phyloP scores from a whole-genome alignment of 2,329 filamentous ascomycete genomes.

The Pseudogymnoascus sp. region DNA sequence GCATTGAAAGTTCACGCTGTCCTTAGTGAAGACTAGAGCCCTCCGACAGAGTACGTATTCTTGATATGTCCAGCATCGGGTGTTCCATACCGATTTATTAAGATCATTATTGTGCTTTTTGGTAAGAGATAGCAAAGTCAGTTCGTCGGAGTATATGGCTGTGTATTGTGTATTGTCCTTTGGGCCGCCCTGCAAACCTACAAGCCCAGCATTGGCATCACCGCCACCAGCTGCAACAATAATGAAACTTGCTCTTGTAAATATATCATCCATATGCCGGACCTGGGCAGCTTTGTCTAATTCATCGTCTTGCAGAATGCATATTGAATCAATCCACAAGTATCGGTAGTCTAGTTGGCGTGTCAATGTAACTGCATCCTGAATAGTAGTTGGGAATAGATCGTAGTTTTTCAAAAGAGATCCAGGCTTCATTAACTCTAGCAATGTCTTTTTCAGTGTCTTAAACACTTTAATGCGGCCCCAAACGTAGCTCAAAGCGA shows the following conservation, averaged over 20 bases:
- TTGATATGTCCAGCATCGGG: not conserved
- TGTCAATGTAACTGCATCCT: not conserved
- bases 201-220: not conserved
- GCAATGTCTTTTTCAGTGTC: not conserved
- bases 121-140: not conserved
- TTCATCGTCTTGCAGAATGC: not conserved
- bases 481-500: not conserved
- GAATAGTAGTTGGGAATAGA: not conserved
- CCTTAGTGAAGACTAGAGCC: not conserved
- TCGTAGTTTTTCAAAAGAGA: not conserved
- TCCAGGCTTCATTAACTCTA: not conserved
- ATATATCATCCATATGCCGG: not conserved
- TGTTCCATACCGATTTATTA: not conserved
- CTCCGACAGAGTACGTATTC: not conserved
- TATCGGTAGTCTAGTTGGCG: not conserved
- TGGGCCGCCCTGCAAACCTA: not conserved
- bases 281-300: not conserved
- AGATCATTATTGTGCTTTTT: no score
- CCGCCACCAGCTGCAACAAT: not conserved
- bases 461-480: not conserved
- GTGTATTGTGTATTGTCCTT: not conserved
- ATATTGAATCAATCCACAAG: not conserved
- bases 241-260: not conserved
- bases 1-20: not conserved
- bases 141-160: not conserved